These are phyloP conservation scores for Tolypocladium ophioglossoides DNA, from an alignment of 2,329 filamentous ascomycete genomes.

Conservation along the genomic window DNA sequence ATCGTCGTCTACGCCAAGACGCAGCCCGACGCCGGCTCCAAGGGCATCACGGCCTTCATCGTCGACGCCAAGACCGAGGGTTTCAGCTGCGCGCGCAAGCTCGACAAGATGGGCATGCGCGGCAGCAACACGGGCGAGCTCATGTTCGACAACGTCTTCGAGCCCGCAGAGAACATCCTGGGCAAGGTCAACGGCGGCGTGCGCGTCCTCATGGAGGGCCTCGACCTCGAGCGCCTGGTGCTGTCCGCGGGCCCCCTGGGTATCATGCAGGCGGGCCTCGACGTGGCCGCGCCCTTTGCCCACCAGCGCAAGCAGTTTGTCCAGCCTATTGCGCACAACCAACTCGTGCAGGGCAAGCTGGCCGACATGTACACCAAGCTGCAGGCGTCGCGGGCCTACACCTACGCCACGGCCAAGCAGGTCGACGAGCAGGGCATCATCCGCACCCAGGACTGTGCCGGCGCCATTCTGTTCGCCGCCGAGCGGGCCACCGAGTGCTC, in stretches of 20 bases:
- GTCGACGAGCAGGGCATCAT: slow-evolving; percentile 69
- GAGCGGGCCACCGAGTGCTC: slow-evolving; percentile 82
- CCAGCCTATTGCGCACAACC: slow-evolving; percentile 77
- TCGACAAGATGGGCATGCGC: slow-evolving; percentile 97
- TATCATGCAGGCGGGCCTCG: slow-evolving; percentile 86
- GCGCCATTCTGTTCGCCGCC: slow-evolving; percentile 85
- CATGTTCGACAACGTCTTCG: slow-evolving; percentile 82
- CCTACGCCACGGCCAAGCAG: slow-evolving; percentile 67
- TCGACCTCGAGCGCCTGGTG: slow-evolving; percentile 88
- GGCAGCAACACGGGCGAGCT: slow-evolving; percentile 94
- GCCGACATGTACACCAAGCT: slow-evolving; percentile 98
- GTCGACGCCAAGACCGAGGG: slow-evolving; percentile 63
- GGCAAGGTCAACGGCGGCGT: slow-evolving; percentile 75
- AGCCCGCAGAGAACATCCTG: slow-evolving; percentile 71
- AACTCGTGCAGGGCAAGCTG: slow-evolving; percentile 84
- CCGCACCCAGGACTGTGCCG: slow-evolving; percentile 85
- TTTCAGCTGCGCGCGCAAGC: slow-evolving; percentile 79
- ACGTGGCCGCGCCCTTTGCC: slow-evolving; percentile 77
- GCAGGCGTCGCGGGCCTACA: slow-evolving; percentile 75
- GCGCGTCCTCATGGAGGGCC: slow-evolving; percentile 86
- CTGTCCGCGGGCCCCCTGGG: slow-evolving; percentile 84
- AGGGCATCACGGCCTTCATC: slow-evolving; percentile 92
- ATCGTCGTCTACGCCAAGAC: slow-evolving; percentile 98
- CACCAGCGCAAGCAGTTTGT: slow-evolving; percentile 88
- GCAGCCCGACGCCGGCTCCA: slow-evolving; percentile 64